Evolutionary conservation across 1,284 basidiomycete genomes (phyloP).

Genomic region (Leccinum fallax): DNA sequence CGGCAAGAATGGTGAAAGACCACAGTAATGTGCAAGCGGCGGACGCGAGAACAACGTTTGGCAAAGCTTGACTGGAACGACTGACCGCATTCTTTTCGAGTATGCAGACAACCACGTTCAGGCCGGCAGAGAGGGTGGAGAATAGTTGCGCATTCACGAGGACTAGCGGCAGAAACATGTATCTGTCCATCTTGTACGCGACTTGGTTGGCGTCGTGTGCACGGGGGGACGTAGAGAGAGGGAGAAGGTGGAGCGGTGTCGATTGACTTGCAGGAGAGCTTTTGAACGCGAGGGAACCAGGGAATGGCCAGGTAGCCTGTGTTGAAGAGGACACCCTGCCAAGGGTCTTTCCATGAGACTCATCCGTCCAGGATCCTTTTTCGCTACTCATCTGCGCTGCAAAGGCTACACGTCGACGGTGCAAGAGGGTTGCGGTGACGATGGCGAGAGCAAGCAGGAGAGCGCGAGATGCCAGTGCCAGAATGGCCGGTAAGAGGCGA

Average conservation of each 20-base stretch:
- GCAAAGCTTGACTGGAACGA: not conserved
- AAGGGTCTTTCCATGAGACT: conserved; percentile 7
- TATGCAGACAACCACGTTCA: conserved; percentile 22
- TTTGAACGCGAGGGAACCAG: conserved; percentile 27
- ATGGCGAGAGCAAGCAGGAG: conserved; percentile 24
- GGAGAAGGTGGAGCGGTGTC: not conserved
- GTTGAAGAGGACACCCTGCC: conserved; percentile 34
- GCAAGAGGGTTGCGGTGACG: conserved; percentile 9
- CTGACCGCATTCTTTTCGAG: conserved; percentile 1
- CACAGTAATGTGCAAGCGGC: conserved; percentile 29
- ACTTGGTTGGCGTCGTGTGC: conserved; percentile 1
- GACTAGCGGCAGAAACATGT: conserved; percentile 7
- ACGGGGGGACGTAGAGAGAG: conserved; percentile 4
- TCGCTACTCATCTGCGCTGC: conserved; percentile 6
- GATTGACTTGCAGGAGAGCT: conserved; percentile 1
- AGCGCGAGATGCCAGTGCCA: conserved; percentile 29
- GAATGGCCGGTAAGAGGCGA: conserved; percentile 23
- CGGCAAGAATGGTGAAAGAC: conserved; percentile 22
- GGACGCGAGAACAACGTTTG: conserved; percentile 18
- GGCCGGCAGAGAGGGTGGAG: conserved; percentile 27
- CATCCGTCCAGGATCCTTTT: conserved; percentile 11
- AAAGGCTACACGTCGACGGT: conserved; percentile 1
- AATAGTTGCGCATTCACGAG: conserved; percentile 28
- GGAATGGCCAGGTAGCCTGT: conserved; percentile 37
- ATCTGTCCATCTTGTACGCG: not conserved